Evolutionary conservation across 2,329 filamentous ascomycete genomes (phyloP).

Genomic region (Xylariales sp.): DNA sequence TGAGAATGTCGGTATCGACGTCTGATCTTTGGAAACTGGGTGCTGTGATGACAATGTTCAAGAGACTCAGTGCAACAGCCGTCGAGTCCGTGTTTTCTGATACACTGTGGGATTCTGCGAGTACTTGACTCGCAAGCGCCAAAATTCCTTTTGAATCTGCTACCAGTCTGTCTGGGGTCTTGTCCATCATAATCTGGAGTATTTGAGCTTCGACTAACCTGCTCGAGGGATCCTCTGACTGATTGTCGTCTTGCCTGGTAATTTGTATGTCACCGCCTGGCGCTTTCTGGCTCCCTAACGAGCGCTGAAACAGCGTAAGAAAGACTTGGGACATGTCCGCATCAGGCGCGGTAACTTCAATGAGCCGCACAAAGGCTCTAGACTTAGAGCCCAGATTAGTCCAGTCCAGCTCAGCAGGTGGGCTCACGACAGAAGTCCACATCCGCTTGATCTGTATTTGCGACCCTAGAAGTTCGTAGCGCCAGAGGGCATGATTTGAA

Average conservation of each 20-base stretch:
- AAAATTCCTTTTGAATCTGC: conserved; percentile 61
- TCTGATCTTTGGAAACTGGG: conserved; percentile 49
- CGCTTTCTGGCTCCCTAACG: conserved; percentile 39
- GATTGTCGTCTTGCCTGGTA: conserved; percentile 25
- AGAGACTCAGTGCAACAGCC: conserved; percentile 52
- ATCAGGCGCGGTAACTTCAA: conserved; percentile 46
- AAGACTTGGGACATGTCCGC: conserved; percentile 59
- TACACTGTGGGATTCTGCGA: conserved; percentile 41
- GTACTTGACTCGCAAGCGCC: conserved; percentile 56
- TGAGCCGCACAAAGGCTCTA: conserved; percentile 41
- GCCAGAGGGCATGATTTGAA: conserved; percentile 40
- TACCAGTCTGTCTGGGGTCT: conserved; percentile 58
- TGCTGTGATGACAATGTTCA: conserved; percentile 56
- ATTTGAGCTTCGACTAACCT: conserved; percentile 56
- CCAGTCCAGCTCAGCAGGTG: conserved; percentile 30
- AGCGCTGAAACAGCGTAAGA: conserved; percentile 51
- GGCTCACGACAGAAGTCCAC: conserved; percentile 13
- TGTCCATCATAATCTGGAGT: conserved; percentile 61
- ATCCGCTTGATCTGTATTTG: conserved; percentile 46
- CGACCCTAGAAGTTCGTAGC: conserved; percentile 41
- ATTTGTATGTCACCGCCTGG: conserved; percentile 21
- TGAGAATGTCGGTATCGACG: conserved; percentile 36
- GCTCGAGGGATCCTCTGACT: conserved; percentile 35
- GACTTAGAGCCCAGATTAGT: conserved; percentile 44
- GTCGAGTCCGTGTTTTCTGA: conserved; percentile 43